Evolutionary conservation across 139 green algal species (phyloP), one percentile per base, ranked within the genome.

Genomic region (Chlorella vulgaris): DNA sequence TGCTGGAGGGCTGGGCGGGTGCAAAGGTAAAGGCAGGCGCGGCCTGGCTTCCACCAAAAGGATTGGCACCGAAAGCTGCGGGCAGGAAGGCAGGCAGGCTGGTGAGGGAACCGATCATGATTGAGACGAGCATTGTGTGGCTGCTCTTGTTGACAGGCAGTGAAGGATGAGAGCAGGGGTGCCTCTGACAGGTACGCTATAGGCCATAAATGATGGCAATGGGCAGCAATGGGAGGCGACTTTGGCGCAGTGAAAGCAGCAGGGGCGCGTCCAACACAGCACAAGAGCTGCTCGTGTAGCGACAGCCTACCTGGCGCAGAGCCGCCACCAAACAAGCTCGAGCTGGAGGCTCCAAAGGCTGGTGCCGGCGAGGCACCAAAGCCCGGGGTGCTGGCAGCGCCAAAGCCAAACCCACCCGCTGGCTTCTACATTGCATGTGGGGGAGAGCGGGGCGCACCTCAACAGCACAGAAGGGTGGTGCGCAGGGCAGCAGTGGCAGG

Each of bases 31-130:
- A 84, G 43, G 71, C 53, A 1, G 80, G 35, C 6, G 76, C 66
- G 2, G 61, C 38, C 55, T 63, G 71, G 65, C 8, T 69, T 36
- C 50, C 85, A 94, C 96, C 85, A 85, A 89, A 91, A 71, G 87
- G 53, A 40, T 73, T 40, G 35, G 29, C 38, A 50, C 75, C 77
- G 18, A 78, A 74, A 26, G 39, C 55, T 71, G 40, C 69, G 28
- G 35, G 50, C 22, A 38, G 73, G 40, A 18, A 33, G 36, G 67
- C 55, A 29, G 31, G 36, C 29, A 40, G 24, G 3, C 7, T n/a
- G 66, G 8, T 0, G 66, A 26, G 38, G n/a, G n/a, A n/a, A n/a
- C n/a, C n/a, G n/a, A n/a, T n/a, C n/a, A n/a, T n/a, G n/a, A n/a
- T n/a, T n/a, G n/a, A n/a, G n/a, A n/a, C n/a, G n/a, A n/a, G n/a